Evolutionary conservation across 2,329 filamentous ascomycete species (phyloP).

Genomic region (Fusarium sp.): DNA sequence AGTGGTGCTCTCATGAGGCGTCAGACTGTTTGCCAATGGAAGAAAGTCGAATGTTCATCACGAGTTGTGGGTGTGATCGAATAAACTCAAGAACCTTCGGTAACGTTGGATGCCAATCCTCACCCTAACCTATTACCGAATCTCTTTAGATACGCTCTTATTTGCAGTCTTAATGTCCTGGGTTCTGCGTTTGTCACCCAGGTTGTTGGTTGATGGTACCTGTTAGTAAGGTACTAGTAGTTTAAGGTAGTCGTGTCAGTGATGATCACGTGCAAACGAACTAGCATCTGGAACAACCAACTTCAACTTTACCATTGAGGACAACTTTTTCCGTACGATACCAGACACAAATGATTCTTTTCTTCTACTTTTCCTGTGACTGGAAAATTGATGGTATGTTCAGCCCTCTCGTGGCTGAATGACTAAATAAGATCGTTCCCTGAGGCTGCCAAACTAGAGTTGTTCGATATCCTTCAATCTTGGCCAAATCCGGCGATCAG

Average conservation of each 20-base stretch:
- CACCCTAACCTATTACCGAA: not conserved
- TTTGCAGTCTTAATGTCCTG: not conserved
- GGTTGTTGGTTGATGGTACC: not conserved
- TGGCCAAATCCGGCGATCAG: constrained; percentile 33
- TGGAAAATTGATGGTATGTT: not conserved
- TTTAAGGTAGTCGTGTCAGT: not conserved
- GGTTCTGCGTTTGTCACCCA: not conserved
- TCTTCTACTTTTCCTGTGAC: not conserved
- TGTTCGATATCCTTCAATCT: constrained; percentile 13
- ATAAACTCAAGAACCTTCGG: not conserved
- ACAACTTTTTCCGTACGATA: not conserved
- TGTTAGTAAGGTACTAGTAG: too few species aligned
- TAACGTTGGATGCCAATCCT: not conserved
- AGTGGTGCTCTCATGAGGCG: not conserved
- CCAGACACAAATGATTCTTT: not conserved
- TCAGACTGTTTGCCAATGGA: not conserved
- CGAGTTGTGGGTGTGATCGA: not conserved
- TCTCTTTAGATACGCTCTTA: not conserved
- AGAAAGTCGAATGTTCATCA: not conserved
- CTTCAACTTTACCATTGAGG: not conserved
- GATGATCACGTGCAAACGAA: constrained; percentile 14
- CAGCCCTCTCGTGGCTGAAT: not conserved
- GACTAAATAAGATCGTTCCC: not conserved
- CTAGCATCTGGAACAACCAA: not conserved
- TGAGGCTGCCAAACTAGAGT: constrained; percentile 11